phyloP scores from a whole-genome alignment of 768 basidiomycete genomes.

The Termitomyces sp. region DNA sequence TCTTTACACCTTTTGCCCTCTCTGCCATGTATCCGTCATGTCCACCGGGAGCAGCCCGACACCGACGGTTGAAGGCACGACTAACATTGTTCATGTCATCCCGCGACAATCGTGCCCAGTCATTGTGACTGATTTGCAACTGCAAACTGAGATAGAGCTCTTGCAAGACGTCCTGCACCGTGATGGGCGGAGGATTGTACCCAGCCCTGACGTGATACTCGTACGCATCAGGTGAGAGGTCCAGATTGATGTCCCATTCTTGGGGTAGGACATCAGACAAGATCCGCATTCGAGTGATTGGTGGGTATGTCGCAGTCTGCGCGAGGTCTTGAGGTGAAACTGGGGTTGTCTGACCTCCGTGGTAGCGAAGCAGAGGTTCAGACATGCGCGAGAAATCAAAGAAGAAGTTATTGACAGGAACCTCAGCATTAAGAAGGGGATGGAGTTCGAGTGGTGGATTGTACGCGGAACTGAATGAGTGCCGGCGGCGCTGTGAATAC shows the following conservation, averaged over 20 bases:
- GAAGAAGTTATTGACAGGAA: conserved; percentile 36
- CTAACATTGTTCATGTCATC: conserved; percentile 26
- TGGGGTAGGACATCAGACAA: conserved; percentile 45
- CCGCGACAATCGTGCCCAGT: conserved; percentile 30
- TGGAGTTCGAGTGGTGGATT: conserved; percentile 29
- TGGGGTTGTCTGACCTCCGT: conserved; percentile 29
- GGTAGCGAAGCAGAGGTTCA: conserved; percentile 35
- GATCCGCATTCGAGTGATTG: conserved; percentile 50
- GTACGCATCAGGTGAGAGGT: conserved; percentile 34
- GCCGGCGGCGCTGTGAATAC: background rate
- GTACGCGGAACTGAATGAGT: conserved; percentile 8
- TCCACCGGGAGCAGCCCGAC: conserved; percentile 21
- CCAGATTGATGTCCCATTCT: conserved; percentile 58
- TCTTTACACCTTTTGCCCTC: conserved; percentile 48
- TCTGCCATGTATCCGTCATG: conserved; percentile 26
- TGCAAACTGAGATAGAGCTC: conserved; percentile 46
- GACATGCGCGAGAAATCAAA: conserved; percentile 54
- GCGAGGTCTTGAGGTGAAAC: conserved; percentile 41
- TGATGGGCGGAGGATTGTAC: conserved; percentile 37
- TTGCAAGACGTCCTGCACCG: conserved; percentile 53
- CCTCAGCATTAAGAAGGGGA: conserved; percentile 51
- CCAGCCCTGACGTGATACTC: conserved; percentile 16
- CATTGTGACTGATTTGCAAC: conserved; percentile 32
- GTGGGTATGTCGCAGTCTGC: conserved; percentile 53
- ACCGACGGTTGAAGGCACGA: conserved; percentile 34